Base-by-base conservation (phyloP, 768 basidiomycete species). In the Heimioporus sp. region DNA sequence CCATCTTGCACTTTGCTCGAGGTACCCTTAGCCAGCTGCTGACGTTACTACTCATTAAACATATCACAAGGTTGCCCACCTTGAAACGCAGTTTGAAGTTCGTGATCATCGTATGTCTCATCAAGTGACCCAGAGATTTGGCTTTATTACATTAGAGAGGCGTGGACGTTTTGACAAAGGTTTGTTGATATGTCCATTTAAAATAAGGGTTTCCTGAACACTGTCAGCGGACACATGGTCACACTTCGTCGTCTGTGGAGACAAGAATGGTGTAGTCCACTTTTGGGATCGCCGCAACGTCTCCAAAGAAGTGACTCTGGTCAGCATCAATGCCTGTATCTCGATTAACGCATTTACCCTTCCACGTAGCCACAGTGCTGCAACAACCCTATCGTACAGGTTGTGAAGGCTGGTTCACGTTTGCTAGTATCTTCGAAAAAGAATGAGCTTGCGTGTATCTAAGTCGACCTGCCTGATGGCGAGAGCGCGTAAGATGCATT, bases 81-180 rank as follows among this genome's bases (percentile, higher is more conserved):
- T 76, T 19, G 80, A 82, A 55, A 67, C 72, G 28, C 80, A 81
- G 53, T 79, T 77, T 47, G 80, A 82, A 57, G 47, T 80, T n/a
- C 77, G 73, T 19, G 80, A 80, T 54, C 68, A 73, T 53, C 72
- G 80, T 16, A 50, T 66, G 34, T 71, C 74, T 13, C 57, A 56
- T 21, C 52, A 55, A 31, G 62, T 74, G 4, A 73, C 72, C 19
- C 66, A 72, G 43, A 65, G 76, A 30, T 81, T 81, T 56, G 80
- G 80, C 5, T 80, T 74, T 52, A 39, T 54, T 15, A 60, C 66
- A 10, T 50, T 53, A 6, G 71, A 72, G 32, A 61, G 64, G 16
- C 75, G 75, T 41, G 78, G 79, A 17, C 66, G 76, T 46, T 79
- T 65, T 42, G 67, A 73, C 45, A 78, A 74, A 75, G 80, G 80